Conservation (phyloP, 1,284 basidiomycete genomes). For the Mycosarcoma maydis region DNA sequence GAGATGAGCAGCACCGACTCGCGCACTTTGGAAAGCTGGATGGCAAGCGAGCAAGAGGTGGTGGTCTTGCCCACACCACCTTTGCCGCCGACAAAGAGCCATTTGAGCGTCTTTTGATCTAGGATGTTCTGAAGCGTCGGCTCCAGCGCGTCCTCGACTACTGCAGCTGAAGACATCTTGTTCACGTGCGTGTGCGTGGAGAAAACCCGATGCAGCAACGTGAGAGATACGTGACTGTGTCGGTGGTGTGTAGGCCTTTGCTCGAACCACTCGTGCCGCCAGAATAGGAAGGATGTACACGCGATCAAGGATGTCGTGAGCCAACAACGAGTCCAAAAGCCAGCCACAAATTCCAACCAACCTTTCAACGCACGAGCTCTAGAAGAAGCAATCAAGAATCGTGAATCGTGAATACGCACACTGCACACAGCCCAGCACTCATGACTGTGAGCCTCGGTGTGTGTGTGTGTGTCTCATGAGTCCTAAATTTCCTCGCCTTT, state of each 20-base stretch:
- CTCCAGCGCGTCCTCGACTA: conserved; percentile 54
- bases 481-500: background rate
- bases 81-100: conserved; percentile 67
- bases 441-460: too few species aligned
- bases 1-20: conserved; percentile 71
- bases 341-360: too few species aligned
- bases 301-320: conserved; percentile 29
- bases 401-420: too few species aligned
- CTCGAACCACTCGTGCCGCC: too few species aligned
- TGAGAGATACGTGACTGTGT: too few species aligned
- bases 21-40: conserved; percentile 62
- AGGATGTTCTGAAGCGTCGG: conserved; percentile 64
- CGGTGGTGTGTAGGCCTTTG: too few species aligned
- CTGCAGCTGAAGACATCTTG: conserved; percentile 29
- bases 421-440: too few species aligned
- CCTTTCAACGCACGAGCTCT: conserved; percentile 20
- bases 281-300: too few species aligned
- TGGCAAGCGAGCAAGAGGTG: conserved; percentile 64
- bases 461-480: background rate
- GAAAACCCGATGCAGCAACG: background rate
- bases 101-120: conserved; percentile 65
- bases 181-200: background rate
- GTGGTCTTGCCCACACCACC: conserved; percentile 67
- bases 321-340: background rate
- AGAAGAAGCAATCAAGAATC: too few species aligned